Evolutionary conservation across 352 stramenopile genomes (phyloP).

Genomic region (Phytophthora ohioensis): DNA sequence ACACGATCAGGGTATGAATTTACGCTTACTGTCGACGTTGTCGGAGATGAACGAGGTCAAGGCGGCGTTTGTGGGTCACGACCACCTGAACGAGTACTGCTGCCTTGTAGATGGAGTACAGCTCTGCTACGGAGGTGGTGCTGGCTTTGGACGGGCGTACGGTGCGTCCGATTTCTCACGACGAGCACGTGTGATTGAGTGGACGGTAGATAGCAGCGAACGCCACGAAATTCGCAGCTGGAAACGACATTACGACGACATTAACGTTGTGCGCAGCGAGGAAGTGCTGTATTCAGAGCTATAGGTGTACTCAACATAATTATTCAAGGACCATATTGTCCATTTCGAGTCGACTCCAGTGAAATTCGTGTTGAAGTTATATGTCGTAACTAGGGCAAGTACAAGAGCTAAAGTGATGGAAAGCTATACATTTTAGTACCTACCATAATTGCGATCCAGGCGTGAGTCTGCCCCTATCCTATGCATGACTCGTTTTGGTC

Average conservation of each 20-base stretch:
- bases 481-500: no score
- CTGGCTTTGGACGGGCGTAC: conserved; percentile 56
- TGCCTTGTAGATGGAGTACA: conserved; percentile 51
- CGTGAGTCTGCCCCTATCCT: no score
- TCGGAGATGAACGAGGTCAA: conserved; percentile 67
- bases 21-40: conserved; percentile 52
- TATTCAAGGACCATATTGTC: conserved; percentile 20
- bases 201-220: conserved; percentile 48
- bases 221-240: conserved; percentile 54
- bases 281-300: conserved; percentile 46
- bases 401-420: no score
- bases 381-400: no score
- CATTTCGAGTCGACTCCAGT: no score
- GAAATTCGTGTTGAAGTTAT: no score
- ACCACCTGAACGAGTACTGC: conserved; percentile 75
- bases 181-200: conserved; percentile 65
- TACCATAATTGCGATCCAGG: no score
- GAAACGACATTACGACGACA: conserved; percentile 50
- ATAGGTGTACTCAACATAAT: conserved; percentile 23
- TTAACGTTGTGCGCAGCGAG: conserved; percentile 25
- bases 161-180: conserved; percentile 41
- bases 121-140: conserved; percentile 65
- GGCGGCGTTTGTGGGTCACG: conserved; percentile 64
- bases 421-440: no score
- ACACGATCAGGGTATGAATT: conserved; percentile 48